These are phyloP conservation scores for Stentor coeruleus DNA, from an alignment of 73 alveolate species.

Conservation along the genomic window DNA sequence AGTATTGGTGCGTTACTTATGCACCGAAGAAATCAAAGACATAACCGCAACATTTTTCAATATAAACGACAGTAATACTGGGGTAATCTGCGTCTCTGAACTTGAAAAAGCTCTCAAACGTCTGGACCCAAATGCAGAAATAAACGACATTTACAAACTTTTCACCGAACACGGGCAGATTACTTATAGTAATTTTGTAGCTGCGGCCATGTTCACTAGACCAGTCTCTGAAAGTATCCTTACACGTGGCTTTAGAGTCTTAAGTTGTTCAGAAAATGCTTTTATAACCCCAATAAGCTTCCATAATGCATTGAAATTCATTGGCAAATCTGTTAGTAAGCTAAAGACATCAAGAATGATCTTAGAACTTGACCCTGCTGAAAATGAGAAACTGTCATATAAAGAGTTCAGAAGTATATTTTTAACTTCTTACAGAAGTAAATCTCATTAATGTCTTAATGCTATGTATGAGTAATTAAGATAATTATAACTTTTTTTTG, in stretches of 20 bases:
- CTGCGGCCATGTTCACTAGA: not conserved
- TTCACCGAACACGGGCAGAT: not conserved
- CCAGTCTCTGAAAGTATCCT: conserved; percentile 10
- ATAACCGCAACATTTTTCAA: not conserved
- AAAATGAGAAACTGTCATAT: no score
- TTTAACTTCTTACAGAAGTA: not conserved
- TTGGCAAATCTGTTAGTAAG: not conserved
- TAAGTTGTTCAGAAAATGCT: not conserved
- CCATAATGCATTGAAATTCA: not conserved
- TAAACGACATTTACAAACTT: not conserved
- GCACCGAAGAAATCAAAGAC: conserved; percentile 4
- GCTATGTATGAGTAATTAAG: not conserved
- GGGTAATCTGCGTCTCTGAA: not conserved
- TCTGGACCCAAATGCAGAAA: not conserved
- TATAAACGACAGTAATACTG: not conserved
- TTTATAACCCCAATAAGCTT: not conserved
- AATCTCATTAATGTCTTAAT: not conserved
- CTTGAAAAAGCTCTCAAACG: not conserved
- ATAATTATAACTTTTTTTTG: no score
- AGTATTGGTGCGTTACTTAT: not conserved
- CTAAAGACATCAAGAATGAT: not conserved
- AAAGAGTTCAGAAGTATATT: not conserved
- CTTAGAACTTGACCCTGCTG: not conserved
- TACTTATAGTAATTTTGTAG: conserved; percentile 5
- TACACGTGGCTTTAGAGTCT: not conserved